These are phyloP conservation scores for Penicillium glabrum DNA, from an alignment of 2,329 filamentous ascomycete genomes.

Conservation along the genomic window DNA sequence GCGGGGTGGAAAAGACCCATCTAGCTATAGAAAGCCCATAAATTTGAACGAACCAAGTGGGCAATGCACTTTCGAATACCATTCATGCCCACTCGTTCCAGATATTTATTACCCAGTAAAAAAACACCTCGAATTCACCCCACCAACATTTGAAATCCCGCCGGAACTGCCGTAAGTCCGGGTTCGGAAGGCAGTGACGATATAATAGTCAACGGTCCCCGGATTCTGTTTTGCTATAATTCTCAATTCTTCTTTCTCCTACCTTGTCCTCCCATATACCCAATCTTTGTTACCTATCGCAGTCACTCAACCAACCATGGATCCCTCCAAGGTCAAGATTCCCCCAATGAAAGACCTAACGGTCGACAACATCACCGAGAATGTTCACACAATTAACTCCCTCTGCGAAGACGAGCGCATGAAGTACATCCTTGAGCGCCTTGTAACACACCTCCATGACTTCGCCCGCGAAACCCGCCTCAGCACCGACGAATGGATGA, in stretches of 20 bases:
- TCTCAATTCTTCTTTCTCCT: neutral
- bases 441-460: constrained; percentile 77
- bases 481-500: constrained; percentile 76
- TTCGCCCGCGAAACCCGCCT: constrained; percentile 77
- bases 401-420: constrained; percentile 64
- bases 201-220: constrained; percentile 7
- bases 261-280: neutral
- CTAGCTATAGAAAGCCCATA: neutral
- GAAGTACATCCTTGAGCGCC: constrained; percentile 69
- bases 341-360: constrained; percentile 66
- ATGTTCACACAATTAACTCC: constrained; percentile 73
- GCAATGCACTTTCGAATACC: neutral
- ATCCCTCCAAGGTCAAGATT: constrained; percentile 43
- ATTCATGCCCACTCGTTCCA: neutral
- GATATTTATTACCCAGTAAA: neutral
- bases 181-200: neutral
- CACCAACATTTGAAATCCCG: neutral
- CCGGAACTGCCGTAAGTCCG: constrained; percentile 2
- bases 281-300: neutral
- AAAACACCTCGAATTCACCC: neutral
- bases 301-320: constrained; percentile 29
- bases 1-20: constrained; percentile 7
- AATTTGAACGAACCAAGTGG: neutral
- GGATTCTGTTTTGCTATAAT: neutral
- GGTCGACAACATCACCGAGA: constrained; percentile 77